Evolutionary conservation across 164 flowering plant species (phyloP).

Genomic region (Macadamia tetraphylla): DNA sequence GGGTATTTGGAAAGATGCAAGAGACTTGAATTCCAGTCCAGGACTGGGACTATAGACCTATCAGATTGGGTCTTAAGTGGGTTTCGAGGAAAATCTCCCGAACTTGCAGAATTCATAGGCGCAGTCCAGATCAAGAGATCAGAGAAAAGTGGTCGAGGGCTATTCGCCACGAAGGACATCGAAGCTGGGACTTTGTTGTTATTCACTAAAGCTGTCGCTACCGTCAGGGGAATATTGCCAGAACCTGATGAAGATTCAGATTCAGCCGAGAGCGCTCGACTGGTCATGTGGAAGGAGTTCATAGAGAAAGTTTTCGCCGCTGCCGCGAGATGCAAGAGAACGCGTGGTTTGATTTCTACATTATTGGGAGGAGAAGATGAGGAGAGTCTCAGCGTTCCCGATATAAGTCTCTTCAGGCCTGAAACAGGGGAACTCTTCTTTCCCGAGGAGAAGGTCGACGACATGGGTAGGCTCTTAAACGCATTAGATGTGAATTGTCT

Average conservation of each 20-base stretch:
- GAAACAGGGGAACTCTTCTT: slow-evolving; percentile 28
- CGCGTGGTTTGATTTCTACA: slow-evolving; percentile 30
- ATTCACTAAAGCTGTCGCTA: slow-evolving; percentile 69
- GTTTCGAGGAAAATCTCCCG: slow-evolving; percentile 56
- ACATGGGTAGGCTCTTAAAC: slow-evolving; percentile 40
- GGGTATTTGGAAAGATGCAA: slow-evolving; percentile 61
- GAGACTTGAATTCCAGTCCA: slow-evolving; percentile 60
- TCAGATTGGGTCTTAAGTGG: slow-evolving; percentile 72
- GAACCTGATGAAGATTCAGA: slow-evolving; percentile 28
- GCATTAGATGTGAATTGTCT: slow-evolving; percentile 81
- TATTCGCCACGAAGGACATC: slow-evolving; percentile 58
- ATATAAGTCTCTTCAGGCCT: slow-evolving; percentile 52
- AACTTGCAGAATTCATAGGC: slow-evolving; percentile 69
- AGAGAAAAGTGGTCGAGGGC: slow-evolving; percentile 62
- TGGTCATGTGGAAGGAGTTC: slow-evolving; percentile 93
- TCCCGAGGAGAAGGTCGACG: slow-evolving; percentile 17
- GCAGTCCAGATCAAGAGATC: slow-evolving; percentile 56
- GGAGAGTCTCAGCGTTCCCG: slow-evolving; percentile 50
- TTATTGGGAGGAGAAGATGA: slow-evolving; percentile 66
- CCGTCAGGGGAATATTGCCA: slow-evolving; percentile 65
- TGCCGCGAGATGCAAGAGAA: slow-evolving; percentile 33
- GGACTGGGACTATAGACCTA: slow-evolving; percentile 68
- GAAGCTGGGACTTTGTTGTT: slow-evolving; percentile 64
- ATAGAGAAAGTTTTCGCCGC: slow-evolving; percentile 47
- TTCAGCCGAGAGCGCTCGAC: slow-evolving; percentile 35